A percentile compares a stretch with the other conserved stretches of the same genome.
Evolutionary conservation across 2,329 filamentous ascomycete genomes (phyloP).

Genomic region (Chrysoporthe puriensis): DNA sequence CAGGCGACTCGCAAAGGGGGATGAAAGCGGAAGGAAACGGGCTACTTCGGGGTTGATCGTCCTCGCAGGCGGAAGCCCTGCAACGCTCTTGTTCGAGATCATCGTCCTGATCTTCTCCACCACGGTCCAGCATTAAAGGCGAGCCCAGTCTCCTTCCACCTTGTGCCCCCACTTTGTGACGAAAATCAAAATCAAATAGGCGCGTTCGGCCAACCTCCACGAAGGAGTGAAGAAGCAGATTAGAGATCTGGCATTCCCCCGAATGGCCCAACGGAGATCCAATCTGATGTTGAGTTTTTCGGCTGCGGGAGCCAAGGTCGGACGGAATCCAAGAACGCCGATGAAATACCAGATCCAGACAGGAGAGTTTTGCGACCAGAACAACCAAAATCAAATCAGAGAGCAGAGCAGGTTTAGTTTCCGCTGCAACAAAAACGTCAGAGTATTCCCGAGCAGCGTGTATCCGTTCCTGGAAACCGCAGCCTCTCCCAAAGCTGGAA

Average conservation of each 20-base stretch:
- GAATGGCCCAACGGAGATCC: slow-evolving; percentile 25
- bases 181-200: slow-evolving; percentile 18
- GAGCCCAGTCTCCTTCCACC: slow-evolving; percentile 19
- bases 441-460: slow-evolving; percentile 17
- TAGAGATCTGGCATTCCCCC: slow-evolving; percentile 27
- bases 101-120: slow-evolving; percentile 22
- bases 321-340: slow-evolving; percentile 27
- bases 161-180: slow-evolving; percentile 11
- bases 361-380: slow-evolving; percentile 8
- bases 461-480: slow-evolving; percentile 22
- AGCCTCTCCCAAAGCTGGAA: slow-evolving; percentile 22
- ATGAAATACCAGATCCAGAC: slow-evolving; percentile 16
- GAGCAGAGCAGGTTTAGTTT: slow-evolving; percentile 19
- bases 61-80: slow-evolving; percentile 18
- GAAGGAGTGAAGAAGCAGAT: slow-evolving; percentile 29
- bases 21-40: slow-evolving; percentile 16
- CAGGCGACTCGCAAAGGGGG: slow-evolving; percentile 4
- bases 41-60: slow-evolving; percentile 15
- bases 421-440: slow-evolving; percentile 23
- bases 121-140: slow-evolving; percentile 24
- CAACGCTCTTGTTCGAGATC: slow-evolving; percentile 20
- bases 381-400: slow-evolving; percentile 24
- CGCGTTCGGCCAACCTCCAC: slow-evolving; percentile 27
- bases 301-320: slow-evolving; percentile 22
- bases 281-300: slow-evolving; percentile 25